phyloP scores from a whole-genome alignment of 2,329 filamentous ascomycete genomes.

The Tolypocladium amazonense region DNA sequence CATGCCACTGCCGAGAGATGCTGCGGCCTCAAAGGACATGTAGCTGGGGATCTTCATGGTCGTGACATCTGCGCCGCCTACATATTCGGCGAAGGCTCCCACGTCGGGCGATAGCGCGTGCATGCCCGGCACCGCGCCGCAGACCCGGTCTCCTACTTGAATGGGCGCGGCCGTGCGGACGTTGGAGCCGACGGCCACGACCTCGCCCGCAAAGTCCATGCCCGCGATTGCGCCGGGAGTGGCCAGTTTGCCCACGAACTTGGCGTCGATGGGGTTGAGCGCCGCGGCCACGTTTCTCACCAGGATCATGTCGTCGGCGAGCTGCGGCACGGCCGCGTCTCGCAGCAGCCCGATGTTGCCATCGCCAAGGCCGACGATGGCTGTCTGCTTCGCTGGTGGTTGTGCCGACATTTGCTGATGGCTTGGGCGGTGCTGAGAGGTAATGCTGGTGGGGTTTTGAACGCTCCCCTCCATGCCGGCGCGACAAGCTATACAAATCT shows the following conservation, averaged over 20 bases:
- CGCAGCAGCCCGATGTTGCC: not conserved
- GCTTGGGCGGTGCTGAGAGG: too few species aligned
- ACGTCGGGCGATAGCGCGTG: not conserved
- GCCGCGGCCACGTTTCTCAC: not conserved
- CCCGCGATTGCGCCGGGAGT: not conserved
- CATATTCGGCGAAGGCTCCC: not conserved
- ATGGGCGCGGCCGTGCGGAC: not conserved
- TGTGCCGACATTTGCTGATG: not conserved
- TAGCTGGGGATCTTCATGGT: not conserved
- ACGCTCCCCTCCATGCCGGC: not conserved
- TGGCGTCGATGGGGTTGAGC: not conserved
- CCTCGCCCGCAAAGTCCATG: not conserved
- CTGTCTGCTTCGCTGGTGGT: not conserved
- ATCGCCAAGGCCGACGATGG: not conserved
- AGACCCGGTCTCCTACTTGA: not conserved
- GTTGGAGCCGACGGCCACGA: not conserved
- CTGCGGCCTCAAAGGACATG: not conserved
- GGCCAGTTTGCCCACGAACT: not conserved
- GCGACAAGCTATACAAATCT: not conserved
- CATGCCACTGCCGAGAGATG: not conserved
- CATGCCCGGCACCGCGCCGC: not conserved
- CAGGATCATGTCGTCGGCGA: not conserved
- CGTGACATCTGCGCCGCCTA: not conserved
- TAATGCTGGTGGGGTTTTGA: not conserved
- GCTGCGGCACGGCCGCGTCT: not conserved